Evolutionary conservation across 2,329 filamentous ascomycete genomes (phyloP).

Genomic region (Didymellaceae sp.): DNA sequence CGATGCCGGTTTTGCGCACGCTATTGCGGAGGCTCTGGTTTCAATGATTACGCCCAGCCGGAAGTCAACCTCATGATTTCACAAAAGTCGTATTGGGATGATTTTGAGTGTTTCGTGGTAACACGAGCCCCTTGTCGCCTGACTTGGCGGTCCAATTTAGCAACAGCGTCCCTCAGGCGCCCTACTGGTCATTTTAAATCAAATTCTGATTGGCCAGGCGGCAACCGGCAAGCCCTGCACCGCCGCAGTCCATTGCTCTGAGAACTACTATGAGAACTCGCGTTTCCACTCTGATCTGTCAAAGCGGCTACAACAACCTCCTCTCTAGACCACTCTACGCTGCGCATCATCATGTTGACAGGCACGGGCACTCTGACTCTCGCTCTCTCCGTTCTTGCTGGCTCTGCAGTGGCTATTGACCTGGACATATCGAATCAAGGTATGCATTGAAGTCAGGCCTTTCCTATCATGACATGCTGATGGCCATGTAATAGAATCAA

Average conservation of each 20-base stretch:
- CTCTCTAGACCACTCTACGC: neutral
- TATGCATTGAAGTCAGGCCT: no score
- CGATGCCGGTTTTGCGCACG: constrained; percentile 58
- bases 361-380: constrained; percentile 22
- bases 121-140: constrained; percentile 5
- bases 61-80: neutral
- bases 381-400: constrained; percentile 23
- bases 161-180: constrained; percentile 5
- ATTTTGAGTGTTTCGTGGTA: neutral
- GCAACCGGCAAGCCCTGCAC: neutral
- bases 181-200: constrained; percentile 10
- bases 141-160: constrained; percentile 2
- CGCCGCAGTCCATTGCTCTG: neutral
- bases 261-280: constrained; percentile 1
- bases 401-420: constrained; percentile 20
- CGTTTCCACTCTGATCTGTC: neutral
- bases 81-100: neutral
- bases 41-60: constrained; percentile 23
- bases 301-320: no score
- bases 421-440: constrained; percentile 31
- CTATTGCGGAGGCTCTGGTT: constrained; percentile 54
- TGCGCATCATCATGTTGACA: constrained; percentile 24
- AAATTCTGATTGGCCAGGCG: constrained; percentile 7
- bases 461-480: neutral
- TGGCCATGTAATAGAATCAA: constrained; percentile 26